Conservation (phyloP, 2,329 filamentous ascomycete genomes). For the Hymenoscyphus linearis region DNA sequence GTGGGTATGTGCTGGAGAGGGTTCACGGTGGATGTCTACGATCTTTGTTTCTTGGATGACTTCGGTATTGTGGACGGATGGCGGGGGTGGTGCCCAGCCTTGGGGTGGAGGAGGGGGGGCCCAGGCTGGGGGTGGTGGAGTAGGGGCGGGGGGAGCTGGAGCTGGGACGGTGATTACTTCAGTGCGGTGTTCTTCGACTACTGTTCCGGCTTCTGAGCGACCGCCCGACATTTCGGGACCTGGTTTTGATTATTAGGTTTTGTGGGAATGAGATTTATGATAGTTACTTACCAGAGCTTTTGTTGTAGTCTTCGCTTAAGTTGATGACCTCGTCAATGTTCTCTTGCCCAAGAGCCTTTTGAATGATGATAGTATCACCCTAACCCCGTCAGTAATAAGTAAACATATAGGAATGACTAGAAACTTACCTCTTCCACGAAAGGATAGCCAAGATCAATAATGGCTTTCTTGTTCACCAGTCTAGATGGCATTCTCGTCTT, state of each 20-base stretch:
- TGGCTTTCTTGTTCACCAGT: slow-evolving; percentile 72
- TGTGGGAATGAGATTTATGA: slow-evolving; percentile 8
- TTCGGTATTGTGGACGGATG: slow-evolving; percentile 30
- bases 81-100: slow-evolving; percentile 14
- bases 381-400: slow-evolving; percentile 38
- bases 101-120: slow-evolving; percentile 17
- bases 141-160: slow-evolving; percentile 20
- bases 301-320: slow-evolving; percentile 70
- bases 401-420: background rate
- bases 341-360: slow-evolving; percentile 78
- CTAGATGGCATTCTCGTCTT: slow-evolving; percentile 83
- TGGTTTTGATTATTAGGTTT: slow-evolving; percentile 16
- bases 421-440: slow-evolving; percentile 74
- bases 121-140: slow-evolving; percentile 8
- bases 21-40: slow-evolving; percentile 27
- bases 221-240: slow-evolving; percentile 34
- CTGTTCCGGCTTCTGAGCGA: slow-evolving; percentile 42
- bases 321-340: slow-evolving; percentile 88
- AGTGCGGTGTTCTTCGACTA: slow-evolving; percentile 45
- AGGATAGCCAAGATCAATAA: slow-evolving; percentile 80
- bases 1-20: slow-evolving; percentile 16
- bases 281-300: background rate
- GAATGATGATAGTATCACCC: slow-evolving; percentile 76
- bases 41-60: slow-evolving; percentile 42
- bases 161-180: slow-evolving; percentile 36